A percentile compares a stretch with the other conserved stretches of the same genome.
These are phyloP conservation scores for Zymoseptoria tritici DNA, from an alignment of 2,329 filamentous ascomycete genomes.

Conservation along the genomic window DNA sequence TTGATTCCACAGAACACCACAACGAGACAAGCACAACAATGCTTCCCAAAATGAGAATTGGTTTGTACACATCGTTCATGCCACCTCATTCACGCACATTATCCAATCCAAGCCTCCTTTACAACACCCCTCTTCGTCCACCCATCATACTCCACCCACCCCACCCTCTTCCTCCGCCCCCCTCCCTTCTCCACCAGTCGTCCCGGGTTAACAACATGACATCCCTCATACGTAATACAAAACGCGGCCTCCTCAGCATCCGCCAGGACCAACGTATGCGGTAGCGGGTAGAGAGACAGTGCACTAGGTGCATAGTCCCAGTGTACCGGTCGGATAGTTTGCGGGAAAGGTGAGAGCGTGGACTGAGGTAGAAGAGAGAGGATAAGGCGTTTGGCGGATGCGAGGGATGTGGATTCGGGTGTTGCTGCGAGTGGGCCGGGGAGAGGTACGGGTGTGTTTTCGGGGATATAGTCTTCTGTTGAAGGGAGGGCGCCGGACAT, in stretches of 20 bases:
- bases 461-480: slow-evolving; percentile 9
- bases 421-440: slow-evolving; percentile 4
- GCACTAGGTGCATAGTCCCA: slow-evolving; percentile 77
- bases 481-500: slow-evolving; percentile 26
- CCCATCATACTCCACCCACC: slow-evolving; percentile 84
- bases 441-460: slow-evolving; percentile 10
- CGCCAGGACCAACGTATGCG: slow-evolving; percentile 72
- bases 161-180: slow-evolving; percentile 56
- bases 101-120: slow-evolving; percentile 49
- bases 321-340: slow-evolving; percentile 70
- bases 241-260: slow-evolving; percentile 78
- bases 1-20: too few species aligned
- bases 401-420: slow-evolving; percentile 10
- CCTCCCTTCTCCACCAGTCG: slow-evolving; percentile 56
- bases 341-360: slow-evolving; percentile 77
- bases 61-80: too few species aligned
- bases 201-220: slow-evolving; percentile 91
- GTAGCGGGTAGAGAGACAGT: slow-evolving; percentile 79
- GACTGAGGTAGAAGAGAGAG: slow-evolving; percentile 90
- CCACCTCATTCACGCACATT: too few species aligned
- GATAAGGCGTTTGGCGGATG: slow-evolving; percentile 50
- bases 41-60: too few species aligned
- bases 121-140: slow-evolving; percentile 53
- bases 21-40: too few species aligned
- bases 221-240: slow-evolving; percentile 86